Evolutionary conservation across 2,329 filamentous ascomycete genomes (phyloP).

Genomic region (Phialophora tarda): DNA sequence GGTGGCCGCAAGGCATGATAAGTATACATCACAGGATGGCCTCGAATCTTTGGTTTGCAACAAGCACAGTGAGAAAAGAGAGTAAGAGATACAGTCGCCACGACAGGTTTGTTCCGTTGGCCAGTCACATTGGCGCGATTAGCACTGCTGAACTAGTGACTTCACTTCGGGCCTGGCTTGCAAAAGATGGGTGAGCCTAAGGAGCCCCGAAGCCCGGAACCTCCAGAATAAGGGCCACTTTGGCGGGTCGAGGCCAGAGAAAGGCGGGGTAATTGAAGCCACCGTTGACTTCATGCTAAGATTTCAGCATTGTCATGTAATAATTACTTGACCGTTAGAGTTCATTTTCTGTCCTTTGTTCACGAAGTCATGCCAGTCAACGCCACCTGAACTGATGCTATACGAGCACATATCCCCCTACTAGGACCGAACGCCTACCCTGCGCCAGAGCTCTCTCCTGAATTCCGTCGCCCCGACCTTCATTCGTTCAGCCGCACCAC

Average conservation of each 20-base stretch:
- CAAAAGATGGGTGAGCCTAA: no score
- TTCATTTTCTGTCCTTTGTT: neutral
- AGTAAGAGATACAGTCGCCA: neutral
- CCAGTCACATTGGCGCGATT: neutral
- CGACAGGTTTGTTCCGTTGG: neutral
- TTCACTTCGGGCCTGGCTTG: neutral
- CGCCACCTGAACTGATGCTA: neutral
- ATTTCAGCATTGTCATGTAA: no score
- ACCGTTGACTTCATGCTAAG: no score
- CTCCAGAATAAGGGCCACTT: no score
- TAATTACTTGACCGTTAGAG: neutral
- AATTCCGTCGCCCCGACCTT: constrained; percentile 67
- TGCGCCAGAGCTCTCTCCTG: constrained; percentile 59
- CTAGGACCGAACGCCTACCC: neutral
- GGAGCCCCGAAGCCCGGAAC: no score
- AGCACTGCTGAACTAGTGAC: neutral
- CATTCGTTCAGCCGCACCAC: constrained; percentile 70
- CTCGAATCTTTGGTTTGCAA: neutral
- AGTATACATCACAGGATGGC: neutral
- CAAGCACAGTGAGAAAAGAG: neutral
- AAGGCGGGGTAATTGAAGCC: no score
- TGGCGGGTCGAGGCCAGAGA: no score
- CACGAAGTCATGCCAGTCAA: neutral
- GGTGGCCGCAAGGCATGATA: neutral
- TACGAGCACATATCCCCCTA: neutral